These are phyloP conservation scores for Paratrimastix pyriformis DNA, from an alignment of 78 protist species.

Conservation along the genomic window DNA sequence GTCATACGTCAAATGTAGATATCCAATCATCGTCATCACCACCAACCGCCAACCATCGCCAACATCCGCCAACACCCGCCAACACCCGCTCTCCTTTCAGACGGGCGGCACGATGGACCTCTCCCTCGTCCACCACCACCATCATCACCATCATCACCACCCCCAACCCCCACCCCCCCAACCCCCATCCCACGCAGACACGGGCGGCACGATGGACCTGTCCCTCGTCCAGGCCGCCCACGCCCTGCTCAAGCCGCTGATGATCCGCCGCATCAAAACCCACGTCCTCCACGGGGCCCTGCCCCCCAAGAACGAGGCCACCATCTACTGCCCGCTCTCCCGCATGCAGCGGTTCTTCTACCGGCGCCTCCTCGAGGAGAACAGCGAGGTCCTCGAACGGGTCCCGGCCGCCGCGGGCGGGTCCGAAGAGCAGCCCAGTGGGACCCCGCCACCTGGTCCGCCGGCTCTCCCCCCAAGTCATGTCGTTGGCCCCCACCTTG, in stretches of 20 bases:
- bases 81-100: too few species aligned
- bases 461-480: too few species aligned
- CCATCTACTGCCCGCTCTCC: conserved; percentile 6
- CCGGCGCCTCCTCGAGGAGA: neutral
- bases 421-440: neutral
- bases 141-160: neutral
- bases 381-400: neutral
- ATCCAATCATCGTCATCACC: too few species aligned
- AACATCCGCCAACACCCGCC: too few species aligned
- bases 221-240: neutral
- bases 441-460: too few species aligned
- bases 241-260: conserved; percentile 8
- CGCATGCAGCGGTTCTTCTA: conserved; percentile 1
- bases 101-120: neutral
- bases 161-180: neutral
- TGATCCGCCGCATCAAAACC: conserved; percentile 29
- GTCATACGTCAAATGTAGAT: too few species aligned
- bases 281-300: conserved; percentile 14
- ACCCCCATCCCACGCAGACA: too few species aligned
- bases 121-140: conserved; percentile 1
- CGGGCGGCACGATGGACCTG: neutral
- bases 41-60: too few species aligned
- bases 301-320: conserved; percentile 19
- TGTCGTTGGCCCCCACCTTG: too few species aligned
- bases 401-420: neutral